These are phyloP conservation scores for Trypanosoma conorhini DNA, from an alignment of 208 protist genomes.

Conservation along the genomic window DNA sequence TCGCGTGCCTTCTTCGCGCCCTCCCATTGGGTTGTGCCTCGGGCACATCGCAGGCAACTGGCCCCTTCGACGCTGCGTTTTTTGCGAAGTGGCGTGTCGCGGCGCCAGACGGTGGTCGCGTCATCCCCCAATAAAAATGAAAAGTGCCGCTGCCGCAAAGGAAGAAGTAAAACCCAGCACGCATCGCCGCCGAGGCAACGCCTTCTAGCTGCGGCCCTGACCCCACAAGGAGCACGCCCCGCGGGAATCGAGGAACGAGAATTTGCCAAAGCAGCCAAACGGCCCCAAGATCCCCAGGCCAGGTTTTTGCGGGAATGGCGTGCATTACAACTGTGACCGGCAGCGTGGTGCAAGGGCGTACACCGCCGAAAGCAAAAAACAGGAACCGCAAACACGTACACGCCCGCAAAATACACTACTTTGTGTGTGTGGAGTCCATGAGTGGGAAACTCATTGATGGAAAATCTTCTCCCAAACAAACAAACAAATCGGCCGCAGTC, in stretches of 20 bases:
- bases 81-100: conserved; percentile 32
- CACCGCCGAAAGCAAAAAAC: conserved; percentile 93
- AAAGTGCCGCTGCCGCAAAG: conserved; percentile 29
- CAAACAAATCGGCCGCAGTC: conserved; percentile 4
- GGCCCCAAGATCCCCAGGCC: conserved; percentile 41
- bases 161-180: conserved; percentile 35
- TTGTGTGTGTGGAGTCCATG: conserved; percentile 63
- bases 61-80: too few species aligned
- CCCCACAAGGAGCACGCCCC: conserved; percentile 64
- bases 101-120: conserved; percentile 49
- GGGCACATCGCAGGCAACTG: too few species aligned
- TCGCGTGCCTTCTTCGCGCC: too few species aligned
- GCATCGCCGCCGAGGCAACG: conserved; percentile 24
- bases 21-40: too few species aligned
- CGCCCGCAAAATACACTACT: conserved; percentile 86
- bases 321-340: conserved; percentile 34
- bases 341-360: conserved; percentile 92
- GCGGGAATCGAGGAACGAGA: conserved; percentile 87
- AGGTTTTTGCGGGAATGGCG: conserved; percentile 33
- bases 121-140: conserved; percentile 58
- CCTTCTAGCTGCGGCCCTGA: conserved; percentile 55
- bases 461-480: conserved; percentile 41
- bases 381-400: conserved; percentile 81
- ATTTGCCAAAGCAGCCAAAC: conserved; percentile 88
- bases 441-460: conserved; percentile 85